These are phyloP conservation scores for Aspergillus pseudonomiae DNA, from an alignment of 2,329 filamentous ascomycete species.

Conservation along the genomic window DNA sequence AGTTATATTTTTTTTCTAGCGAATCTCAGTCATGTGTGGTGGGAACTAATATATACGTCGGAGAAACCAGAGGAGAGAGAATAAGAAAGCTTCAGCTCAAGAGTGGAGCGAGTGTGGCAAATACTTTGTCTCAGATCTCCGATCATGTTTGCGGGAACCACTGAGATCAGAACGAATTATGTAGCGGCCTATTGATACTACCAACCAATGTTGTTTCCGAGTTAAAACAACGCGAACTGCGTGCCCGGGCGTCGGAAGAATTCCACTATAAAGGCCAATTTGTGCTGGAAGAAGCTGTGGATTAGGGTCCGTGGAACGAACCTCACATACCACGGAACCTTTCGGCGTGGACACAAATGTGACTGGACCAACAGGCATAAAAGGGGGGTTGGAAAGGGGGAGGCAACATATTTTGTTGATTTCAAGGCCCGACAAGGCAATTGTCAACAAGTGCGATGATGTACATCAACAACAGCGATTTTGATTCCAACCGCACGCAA, in stretches of 20 bases:
- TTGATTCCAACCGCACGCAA: not conserved
- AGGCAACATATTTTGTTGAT: conserved; percentile 13
- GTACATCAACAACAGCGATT: not conserved
- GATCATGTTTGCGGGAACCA: not conserved
- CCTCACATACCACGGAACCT: conserved; percentile 20
- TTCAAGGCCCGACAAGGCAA: conserved; percentile 1
- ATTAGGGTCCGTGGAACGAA: conserved; percentile 9
- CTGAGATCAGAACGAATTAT: not conserved
- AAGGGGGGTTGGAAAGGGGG: conserved; percentile 15
- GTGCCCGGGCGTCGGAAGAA: not conserved
- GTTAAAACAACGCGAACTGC: not conserved
- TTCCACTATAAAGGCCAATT: conserved; percentile 2
- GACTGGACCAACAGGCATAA: conserved; percentile 14
- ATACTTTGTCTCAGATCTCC: not conserved
- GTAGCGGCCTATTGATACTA: not conserved
- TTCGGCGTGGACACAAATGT: conserved; percentile 16
- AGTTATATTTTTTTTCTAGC: not conserved
- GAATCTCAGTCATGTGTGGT: not conserved
- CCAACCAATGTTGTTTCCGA: not conserved
- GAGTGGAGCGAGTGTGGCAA: conserved; percentile 2
- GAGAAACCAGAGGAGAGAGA: not conserved
- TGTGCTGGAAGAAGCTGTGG: not conserved
- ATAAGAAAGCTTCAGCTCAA: not conserved
- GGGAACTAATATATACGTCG: not conserved
- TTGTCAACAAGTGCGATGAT: conserved; percentile 11